Evolutionary conservation across 1,139 yeast genomes (phyloP).

Genomic region (Scheffersomyces lignicola): DNA sequence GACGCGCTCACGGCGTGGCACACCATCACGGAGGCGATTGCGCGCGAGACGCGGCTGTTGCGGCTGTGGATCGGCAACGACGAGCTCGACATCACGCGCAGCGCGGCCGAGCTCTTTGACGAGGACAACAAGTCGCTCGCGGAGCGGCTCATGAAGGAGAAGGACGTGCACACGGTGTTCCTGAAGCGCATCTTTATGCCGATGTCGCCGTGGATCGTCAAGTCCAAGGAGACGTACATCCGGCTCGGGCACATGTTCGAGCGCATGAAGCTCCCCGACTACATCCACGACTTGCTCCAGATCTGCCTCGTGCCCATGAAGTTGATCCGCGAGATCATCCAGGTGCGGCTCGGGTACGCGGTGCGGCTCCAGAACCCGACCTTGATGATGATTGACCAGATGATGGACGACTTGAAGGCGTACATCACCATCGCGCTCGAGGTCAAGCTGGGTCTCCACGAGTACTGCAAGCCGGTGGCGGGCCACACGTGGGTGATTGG

Average conservation of each 20-base stretch:
- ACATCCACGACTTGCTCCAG: conserved; percentile 64
- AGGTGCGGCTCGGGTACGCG: conserved; percentile 75
- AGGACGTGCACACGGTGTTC: conserved; percentile 73
- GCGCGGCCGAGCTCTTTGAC: conserved; percentile 44
- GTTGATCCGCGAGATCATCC: conserved; percentile 77
- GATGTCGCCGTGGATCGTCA: conserved; percentile 71
- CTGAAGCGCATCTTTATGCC: conserved; percentile 58
- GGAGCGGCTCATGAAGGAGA: conserved; percentile 82
- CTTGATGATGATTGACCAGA: conserved; percentile 94
- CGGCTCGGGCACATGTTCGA: conserved; percentile 63
- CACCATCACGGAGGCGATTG: conserved; percentile 70
- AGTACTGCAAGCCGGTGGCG: conserved; percentile 63
- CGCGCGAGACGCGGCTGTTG: conserved; percentile 56
- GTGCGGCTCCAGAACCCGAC: conserved; percentile 81
- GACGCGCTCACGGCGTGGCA: conserved; percentile 87
- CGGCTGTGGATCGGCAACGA: conserved; percentile 79
- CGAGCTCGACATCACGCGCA: conserved; percentile 60
- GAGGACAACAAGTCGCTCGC: conserved; percentile 72
- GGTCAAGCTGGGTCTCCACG: conserved; percentile 66
- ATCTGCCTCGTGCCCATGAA: conserved; percentile 77
- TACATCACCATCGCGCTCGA: conserved; percentile 77
- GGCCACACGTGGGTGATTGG: conserved; percentile 72
- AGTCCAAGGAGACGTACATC: conserved; percentile 72
- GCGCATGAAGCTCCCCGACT: conserved; percentile 73
- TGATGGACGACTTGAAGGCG: conserved; percentile 80